phyloP scores from a whole-genome alignment of 2,329 filamentous ascomycete species.

The Fusarium sp. region DNA sequence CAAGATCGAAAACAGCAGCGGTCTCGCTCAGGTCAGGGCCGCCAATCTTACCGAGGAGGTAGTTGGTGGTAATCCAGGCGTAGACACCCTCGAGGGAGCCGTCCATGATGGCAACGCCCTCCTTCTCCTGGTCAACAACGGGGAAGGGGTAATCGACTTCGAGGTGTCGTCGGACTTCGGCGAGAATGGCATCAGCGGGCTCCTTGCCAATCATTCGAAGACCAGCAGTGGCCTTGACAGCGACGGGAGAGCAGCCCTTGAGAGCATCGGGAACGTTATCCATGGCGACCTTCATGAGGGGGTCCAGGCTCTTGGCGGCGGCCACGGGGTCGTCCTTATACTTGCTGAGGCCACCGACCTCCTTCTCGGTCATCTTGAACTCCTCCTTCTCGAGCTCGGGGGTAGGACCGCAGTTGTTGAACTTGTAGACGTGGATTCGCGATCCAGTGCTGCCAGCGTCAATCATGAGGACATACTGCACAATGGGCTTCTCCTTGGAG shows the following conservation, averaged over 20 bases:
- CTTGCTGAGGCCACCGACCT: conserved; percentile 84
- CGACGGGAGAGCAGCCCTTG: conserved; percentile 91
- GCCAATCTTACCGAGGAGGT: conserved; percentile 97
- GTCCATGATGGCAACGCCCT: conserved; percentile 96
- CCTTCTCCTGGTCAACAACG: conserved; percentile 85
- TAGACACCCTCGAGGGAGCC: conserved; percentile 97
- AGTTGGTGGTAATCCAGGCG: conserved; percentile 99
- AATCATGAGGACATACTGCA: conserved; percentile 99
- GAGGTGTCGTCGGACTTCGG: conserved; percentile 84
- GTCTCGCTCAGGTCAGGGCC: conserved; percentile 90
- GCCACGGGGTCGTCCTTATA: conserved; percentile 88
- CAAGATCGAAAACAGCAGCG: conserved; percentile 94
- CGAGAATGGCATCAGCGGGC: conserved; percentile 84
- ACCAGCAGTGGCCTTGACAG: conserved; percentile 98
- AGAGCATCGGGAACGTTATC: conserved; percentile 86
- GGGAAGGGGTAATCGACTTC: conserved; percentile 95
- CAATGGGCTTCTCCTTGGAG: conserved; percentile 89
- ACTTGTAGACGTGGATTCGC: conserved; percentile 97
- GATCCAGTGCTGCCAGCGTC: conserved; percentile 98
- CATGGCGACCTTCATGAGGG: conserved; percentile 88
- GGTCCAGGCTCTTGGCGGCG: conserved; percentile 90
- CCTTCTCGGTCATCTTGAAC: conserved; percentile 94
- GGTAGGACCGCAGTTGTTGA: conserved; percentile 98
- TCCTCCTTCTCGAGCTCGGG: conserved; percentile 93
- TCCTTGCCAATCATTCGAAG: conserved; percentile 87